Conservation (phyloP, 441 rosid genomes). For the Gossypium davidsonii region DNA sequence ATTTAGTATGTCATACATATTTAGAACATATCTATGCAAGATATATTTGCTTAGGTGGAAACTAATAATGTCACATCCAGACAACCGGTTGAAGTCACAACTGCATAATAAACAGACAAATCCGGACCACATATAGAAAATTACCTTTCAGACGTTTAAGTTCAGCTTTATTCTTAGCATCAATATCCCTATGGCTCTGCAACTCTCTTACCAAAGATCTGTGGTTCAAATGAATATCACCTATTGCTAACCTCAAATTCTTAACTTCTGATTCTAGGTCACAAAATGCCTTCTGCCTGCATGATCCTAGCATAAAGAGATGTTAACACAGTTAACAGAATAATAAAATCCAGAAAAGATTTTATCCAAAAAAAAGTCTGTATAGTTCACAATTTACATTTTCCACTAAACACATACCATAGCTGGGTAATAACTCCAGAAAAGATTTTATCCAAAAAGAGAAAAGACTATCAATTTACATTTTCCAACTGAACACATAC, state of each 20-base stretch:
- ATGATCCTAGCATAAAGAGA: conserved; percentile 43
- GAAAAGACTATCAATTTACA: not conserved
- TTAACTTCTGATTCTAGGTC: conserved; percentile 55
- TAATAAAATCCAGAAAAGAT: conserved; percentile 12
- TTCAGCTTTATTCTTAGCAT: conserved; percentile 67
- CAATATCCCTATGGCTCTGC: conserved; percentile 50
- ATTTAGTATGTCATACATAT: not conserved
- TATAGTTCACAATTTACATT: not conserved
- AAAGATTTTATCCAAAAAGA: not conserved
- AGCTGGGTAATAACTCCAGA: conserved; percentile 16
- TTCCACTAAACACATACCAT: conserved; percentile 35
- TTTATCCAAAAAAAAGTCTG: not conserved
- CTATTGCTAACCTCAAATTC: conserved; percentile 51
- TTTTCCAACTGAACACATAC: conserved; percentile 27
- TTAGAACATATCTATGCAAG: not conserved
- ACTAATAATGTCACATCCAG: not conserved
- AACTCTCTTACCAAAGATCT: conserved; percentile 54
- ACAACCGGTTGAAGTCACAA: not conserved
- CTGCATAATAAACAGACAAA: not conserved
- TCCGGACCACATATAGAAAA: not conserved
- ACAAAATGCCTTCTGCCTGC: conserved; percentile 37
- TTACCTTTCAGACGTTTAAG: conserved; percentile 70
- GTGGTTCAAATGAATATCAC: conserved; percentile 67
- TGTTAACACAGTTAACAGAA: conserved; percentile 17
- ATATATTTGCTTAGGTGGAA: not conserved